Percentiles rank a stretch among this genome's conserved stretches.
These are phyloP conservation scores for Ceratocystis colombiana DNA, from an alignment of 2,329 filamentous ascomycete species.

Conservation along the genomic window DNA sequence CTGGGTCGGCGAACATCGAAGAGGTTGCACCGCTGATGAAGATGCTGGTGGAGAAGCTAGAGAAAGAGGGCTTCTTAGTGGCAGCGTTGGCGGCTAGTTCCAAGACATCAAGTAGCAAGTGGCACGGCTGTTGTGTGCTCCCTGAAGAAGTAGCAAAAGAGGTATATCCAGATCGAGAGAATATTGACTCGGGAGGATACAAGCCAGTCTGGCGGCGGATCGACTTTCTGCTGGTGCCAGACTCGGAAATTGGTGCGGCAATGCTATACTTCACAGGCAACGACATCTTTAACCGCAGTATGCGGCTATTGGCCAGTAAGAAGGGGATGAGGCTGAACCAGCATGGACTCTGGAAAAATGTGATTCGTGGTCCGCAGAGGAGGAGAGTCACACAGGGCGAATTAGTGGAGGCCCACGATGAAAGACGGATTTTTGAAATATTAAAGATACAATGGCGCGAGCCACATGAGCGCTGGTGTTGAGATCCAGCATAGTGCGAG, in stretches of 20 bases:
- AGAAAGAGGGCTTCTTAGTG: constrained; percentile 54
- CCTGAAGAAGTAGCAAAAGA: constrained; percentile 37
- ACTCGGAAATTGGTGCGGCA: constrained; percentile 68
- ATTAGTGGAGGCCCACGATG: constrained; percentile 62
- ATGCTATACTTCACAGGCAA: constrained; percentile 94
- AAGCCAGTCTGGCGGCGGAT: constrained; percentile 60
- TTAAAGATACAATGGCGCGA: constrained; percentile 77
- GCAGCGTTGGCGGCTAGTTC: constrained; percentile 51
- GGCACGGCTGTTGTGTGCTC: constrained; percentile 75
- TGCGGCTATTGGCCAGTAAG: constrained; percentile 67
- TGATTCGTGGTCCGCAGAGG: constrained; percentile 49
- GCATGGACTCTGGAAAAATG: constrained; percentile 62
- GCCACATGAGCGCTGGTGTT: constrained; percentile 67
- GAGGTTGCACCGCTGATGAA: constrained; percentile 55
- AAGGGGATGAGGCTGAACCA: constrained; percentile 82
- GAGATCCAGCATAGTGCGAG: constrained; percentile 27
- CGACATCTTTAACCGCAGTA: constrained; percentile 84
- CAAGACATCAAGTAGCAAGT: constrained; percentile 54
- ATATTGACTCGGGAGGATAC: constrained; percentile 2
- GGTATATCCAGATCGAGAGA: constrained; percentile 15
- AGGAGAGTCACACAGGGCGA: constrained; percentile 56
- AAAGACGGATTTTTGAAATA: constrained; percentile 70
- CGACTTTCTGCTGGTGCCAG: constrained; percentile 75
- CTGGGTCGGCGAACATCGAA: constrained; percentile 41
- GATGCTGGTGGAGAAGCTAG: constrained; percentile 52